These are phyloP conservation scores for Lipomyces yamanashiensis DNA, from an alignment of 805 yeast genomes.

Conservation along the genomic window DNA sequence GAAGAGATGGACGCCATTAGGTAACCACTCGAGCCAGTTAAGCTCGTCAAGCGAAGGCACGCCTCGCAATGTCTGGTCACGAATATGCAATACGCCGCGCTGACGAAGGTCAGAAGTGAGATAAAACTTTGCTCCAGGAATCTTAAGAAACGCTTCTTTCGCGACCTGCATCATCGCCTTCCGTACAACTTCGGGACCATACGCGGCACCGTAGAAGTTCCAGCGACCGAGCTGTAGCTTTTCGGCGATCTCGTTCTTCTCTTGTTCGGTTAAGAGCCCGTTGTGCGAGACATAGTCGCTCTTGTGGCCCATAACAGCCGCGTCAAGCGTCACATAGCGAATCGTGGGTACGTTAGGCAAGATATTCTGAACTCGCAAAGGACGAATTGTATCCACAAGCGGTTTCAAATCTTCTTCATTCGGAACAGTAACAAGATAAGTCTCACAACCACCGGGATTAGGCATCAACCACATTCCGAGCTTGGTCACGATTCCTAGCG, in stretches of 20 bases:
- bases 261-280: constrained; percentile 10
- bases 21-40: constrained; percentile 16
- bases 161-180: constrained; percentile 9
- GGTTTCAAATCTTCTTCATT: constrained; percentile 9
- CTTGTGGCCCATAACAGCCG: constrained; percentile 8
- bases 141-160: constrained; percentile 16
- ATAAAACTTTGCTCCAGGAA: constrained; percentile 16
- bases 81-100: constrained; percentile 12
- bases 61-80: constrained; percentile 6
- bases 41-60: constrained; percentile 19
- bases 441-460: constrained; percentile 18
- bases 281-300: constrained; percentile 7
- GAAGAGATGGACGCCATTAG: constrained; percentile 17
- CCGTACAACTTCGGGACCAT: constrained; percentile 12
- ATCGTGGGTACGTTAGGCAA: constrained; percentile 20
- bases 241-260: background rate
- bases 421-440: constrained; percentile 14
- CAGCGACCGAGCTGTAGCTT: constrained; percentile 18
- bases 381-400: constrained; percentile 13
- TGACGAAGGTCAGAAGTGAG: background rate
- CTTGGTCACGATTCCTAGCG: constrained; percentile 18
- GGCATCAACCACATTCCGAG: constrained; percentile 21
- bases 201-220: constrained; percentile 22
- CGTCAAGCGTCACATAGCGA: constrained; percentile 14
- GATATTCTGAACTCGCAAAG: constrained; percentile 13